A percentile compares a stretch with the other conserved stretches of the same genome.
phyloP scores from a whole-genome alignment of 2,329 filamentous ascomycete genomes.

The Aureobasidium sp. region DNA sequence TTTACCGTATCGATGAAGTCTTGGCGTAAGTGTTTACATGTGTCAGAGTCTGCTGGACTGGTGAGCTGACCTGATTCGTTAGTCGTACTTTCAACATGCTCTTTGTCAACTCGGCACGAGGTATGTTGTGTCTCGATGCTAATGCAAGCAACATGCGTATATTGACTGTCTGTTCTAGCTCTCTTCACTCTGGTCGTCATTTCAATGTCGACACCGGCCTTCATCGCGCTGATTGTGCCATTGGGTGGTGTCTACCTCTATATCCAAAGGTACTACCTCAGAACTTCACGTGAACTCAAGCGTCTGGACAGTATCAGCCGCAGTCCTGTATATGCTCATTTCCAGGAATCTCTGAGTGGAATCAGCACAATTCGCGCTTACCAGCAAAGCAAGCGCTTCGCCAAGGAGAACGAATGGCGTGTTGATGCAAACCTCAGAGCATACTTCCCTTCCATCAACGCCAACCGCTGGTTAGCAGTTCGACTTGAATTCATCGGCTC shows the following conservation, averaged over 20 bases:
- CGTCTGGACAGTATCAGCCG: conserved; percentile 89
- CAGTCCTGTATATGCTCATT: conserved; percentile 96
- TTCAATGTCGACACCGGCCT: conserved; percentile 68
- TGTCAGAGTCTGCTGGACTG: conserved; percentile 4
- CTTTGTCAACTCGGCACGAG: conserved; percentile 41
- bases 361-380: conserved; percentile 95
- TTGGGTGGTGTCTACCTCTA: conserved; percentile 74
- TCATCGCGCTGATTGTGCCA: conserved; percentile 72
- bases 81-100: conserved; percentile 91
- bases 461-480: conserved; percentile 83
- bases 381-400: conserved; percentile 77
- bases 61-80: conserved; percentile 21
- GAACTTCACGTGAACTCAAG: conserved; percentile 93
- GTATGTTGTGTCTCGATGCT: conserved; percentile 25
- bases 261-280: conserved; percentile 94
- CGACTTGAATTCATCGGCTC: conserved; percentile 93
- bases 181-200: conserved; percentile 83
- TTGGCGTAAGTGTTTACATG: conserved; percentile 50
- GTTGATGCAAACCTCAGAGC: conserved; percentile 90
- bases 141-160: conserved; percentile 6
- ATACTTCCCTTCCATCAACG: conserved; percentile 92
- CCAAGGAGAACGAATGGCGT: conserved; percentile 92
- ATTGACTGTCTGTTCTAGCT: conserved; percentile 24
- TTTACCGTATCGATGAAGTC: conserved; percentile 81
- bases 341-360: conserved; percentile 92